A percentile compares a stretch with the other conserved stretches of the same genome.
Conservation (phyloP, 2,329 filamentous ascomycete genomes). For the Fusarium veterinarium region DNA sequence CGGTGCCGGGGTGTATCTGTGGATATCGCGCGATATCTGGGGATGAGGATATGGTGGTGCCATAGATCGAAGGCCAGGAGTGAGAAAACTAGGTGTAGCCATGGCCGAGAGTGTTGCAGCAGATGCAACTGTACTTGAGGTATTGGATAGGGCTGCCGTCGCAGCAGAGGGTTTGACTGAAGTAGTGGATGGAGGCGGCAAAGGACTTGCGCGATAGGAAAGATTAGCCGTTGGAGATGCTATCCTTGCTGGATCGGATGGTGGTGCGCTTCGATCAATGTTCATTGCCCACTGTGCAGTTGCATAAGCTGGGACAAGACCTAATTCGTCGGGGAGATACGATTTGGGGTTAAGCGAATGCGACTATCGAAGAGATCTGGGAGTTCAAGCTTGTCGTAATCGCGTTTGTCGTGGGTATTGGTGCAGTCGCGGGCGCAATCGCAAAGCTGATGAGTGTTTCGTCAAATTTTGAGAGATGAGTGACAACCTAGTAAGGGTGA, state of each 20-base stretch:
- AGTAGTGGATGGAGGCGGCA: slow-evolving; percentile 41
- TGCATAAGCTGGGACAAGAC: slow-evolving; percentile 45
- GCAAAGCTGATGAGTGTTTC: not conserved
- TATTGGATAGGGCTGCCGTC: slow-evolving; percentile 1
- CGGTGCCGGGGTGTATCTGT: slow-evolving; percentile 54
- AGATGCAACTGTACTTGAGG: slow-evolving; percentile 1
- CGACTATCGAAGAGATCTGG: slow-evolving; percentile 39
- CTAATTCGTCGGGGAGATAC: slow-evolving; percentile 32
- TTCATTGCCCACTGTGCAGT: slow-evolving; percentile 47
- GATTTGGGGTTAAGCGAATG: slow-evolving; percentile 33
- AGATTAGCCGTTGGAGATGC: slow-evolving; percentile 42
- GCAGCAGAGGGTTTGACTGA: slow-evolving; percentile 22
- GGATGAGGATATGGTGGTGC: slow-evolving; percentile 51
- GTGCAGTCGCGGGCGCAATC: slow-evolving; percentile 21
- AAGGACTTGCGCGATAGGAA: slow-evolving; percentile 50
- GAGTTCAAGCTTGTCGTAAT: slow-evolving; percentile 30
- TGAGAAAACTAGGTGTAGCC: slow-evolving; percentile 58
- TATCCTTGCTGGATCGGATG: slow-evolving; percentile 40
- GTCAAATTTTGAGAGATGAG: not conserved
- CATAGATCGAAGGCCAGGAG: slow-evolving; percentile 51
- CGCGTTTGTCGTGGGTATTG: slow-evolving; percentile 26
- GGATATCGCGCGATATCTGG: slow-evolving; percentile 53
- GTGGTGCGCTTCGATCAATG: slow-evolving; percentile 17
- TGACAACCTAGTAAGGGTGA: not conserved
- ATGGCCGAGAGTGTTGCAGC: slow-evolving; percentile 48